These are phyloP conservation scores for Solanum bukasovii DNA, from an alignment of 257 asterid genomes.

Conservation along the genomic window DNA sequence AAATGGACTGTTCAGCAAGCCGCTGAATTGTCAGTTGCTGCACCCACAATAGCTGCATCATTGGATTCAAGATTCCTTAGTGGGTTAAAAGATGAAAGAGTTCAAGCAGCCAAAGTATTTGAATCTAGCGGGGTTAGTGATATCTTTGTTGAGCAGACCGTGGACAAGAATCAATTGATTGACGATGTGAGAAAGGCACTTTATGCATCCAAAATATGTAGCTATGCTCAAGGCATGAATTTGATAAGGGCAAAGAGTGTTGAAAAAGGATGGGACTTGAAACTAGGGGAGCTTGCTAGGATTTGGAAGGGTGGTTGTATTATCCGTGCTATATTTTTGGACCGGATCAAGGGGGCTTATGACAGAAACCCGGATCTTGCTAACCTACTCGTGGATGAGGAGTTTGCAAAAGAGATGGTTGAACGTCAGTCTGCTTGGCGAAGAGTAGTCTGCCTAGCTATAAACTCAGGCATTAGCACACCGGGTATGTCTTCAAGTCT, in stretches of 20 bases:
- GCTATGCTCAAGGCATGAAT: slow-evolving; percentile 96
- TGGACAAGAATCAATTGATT: slow-evolving; percentile 52
- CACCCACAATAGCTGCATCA: slow-evolving; percentile 93
- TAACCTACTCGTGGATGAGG: slow-evolving; percentile 84
- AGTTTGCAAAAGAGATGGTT: slow-evolving; percentile 76
- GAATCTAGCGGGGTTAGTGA: slow-evolving; percentile 58
- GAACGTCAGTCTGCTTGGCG: slow-evolving; percentile 95
- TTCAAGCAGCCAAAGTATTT: slow-evolving; percentile 77
- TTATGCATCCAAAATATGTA: slow-evolving; percentile 83
- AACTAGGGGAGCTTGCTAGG: slow-evolving; percentile 87
- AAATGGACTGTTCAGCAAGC: slow-evolving; percentile 99
- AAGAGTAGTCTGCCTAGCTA: slow-evolving; percentile 73
- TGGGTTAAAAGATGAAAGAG: slow-evolving; percentile 85
- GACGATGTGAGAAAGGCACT: slow-evolving; percentile 85
- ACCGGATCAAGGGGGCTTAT: slow-evolving; percentile 83
- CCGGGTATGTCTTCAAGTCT: slow-evolving; percentile 98
- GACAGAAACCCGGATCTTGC: slow-evolving; percentile 79
- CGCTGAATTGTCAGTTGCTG: slow-evolving; percentile 86
- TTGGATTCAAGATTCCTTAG: slow-evolving; percentile 90
- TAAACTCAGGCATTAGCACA: slow-evolving; percentile 78
- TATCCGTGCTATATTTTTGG: slow-evolving; percentile 92
- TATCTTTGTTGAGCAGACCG: slow-evolving; percentile 38
- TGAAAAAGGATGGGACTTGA: slow-evolving; percentile 86
- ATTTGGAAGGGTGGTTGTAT: slow-evolving; percentile 98
- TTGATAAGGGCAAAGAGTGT: slow-evolving; percentile 83